Percentiles rank a stretch among this genome's conserved stretches.
phyloP scores from a whole-genome alignment of 139 green algal species.

The Pleodorina starrii region DNA sequence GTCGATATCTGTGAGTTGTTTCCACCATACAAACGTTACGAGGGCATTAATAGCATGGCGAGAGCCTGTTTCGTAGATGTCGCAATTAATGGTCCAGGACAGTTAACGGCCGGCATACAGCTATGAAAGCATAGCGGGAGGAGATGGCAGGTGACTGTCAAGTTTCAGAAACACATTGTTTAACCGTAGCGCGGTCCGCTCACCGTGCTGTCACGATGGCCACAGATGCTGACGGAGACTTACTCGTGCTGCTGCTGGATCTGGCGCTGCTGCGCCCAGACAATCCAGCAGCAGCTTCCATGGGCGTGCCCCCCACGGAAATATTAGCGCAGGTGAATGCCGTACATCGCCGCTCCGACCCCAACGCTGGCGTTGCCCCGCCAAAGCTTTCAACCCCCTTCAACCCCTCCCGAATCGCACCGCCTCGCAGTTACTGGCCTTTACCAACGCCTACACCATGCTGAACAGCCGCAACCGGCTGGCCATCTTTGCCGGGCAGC shows the following conservation, averaged over 20 bases:
- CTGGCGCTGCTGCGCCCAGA: conserved; percentile 16
- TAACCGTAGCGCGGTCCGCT: background rate
- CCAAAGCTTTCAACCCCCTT: too few species aligned
- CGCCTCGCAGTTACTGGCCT: conserved; percentile 52
- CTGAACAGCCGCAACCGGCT: conserved; percentile 56
- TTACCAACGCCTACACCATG: conserved; percentile 56
- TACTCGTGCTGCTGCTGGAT: conserved; percentile 52
- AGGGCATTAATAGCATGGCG: too few species aligned
- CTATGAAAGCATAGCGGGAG: too few species aligned
- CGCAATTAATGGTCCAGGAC: too few species aligned
- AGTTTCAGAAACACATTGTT: background rate
- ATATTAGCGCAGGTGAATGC: conserved; percentile 46
- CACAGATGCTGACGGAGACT: conserved; percentile 42
- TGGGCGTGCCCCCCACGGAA: background rate
- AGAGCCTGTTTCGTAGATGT: too few species aligned
- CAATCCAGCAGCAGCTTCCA: too few species aligned
- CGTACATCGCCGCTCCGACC: too few species aligned
- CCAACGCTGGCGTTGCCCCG: too few species aligned
- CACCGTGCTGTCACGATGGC: background rate
- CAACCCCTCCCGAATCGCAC: background rate
- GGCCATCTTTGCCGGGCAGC: conserved; percentile 51
- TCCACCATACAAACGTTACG: too few species aligned
- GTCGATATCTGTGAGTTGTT: too few species aligned
- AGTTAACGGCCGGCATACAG: too few species aligned
- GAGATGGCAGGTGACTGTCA: conserved; percentile 24